phyloP scores from a whole-genome alignment of 805 yeast species.

The Barnettozyma salicaria region DNA sequence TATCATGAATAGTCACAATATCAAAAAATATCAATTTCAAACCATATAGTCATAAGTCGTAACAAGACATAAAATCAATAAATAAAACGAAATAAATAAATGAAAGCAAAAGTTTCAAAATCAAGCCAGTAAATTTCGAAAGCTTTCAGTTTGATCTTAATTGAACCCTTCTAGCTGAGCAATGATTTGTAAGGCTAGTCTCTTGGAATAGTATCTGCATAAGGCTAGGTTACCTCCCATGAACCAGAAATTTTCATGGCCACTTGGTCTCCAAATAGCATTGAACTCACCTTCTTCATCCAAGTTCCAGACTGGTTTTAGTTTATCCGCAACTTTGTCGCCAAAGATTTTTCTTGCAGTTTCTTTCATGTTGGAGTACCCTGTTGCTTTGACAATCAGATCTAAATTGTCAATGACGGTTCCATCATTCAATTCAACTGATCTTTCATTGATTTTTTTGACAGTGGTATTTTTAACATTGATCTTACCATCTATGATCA shows the following conservation, averaged over 20 bases:
- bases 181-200: constrained; percentile 36
- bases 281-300: constrained; percentile 40
- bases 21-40: too few species aligned
- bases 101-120: neutral
- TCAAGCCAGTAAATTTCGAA: neutral
- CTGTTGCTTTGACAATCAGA: constrained; percentile 40
- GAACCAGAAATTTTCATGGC: constrained; percentile 36
- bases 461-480: constrained; percentile 33
- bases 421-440: constrained; percentile 38
- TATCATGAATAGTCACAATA: too few species aligned
- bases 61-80: too few species aligned
- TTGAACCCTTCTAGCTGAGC: constrained; percentile 28
- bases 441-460: constrained; percentile 31
- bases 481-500: constrained; percentile 36
- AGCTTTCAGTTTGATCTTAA: constrained; percentile 2
- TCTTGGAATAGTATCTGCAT: constrained; percentile 35
- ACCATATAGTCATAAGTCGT: neutral
- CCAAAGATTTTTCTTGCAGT: constrained; percentile 36
- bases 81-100: too few species aligned
- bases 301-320: constrained; percentile 38
- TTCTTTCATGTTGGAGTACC: constrained; percentile 37
- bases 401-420: constrained; percentile 30
- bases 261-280: constrained; percentile 35
- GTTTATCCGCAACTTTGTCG: constrained; percentile 29
- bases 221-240: constrained; percentile 38